A percentile compares a stretch with the other conserved stretches of the same genome.
phyloP scores from a whole-genome alignment of 805 yeast genomes.

The Metschnikowia picachoensis region DNA sequence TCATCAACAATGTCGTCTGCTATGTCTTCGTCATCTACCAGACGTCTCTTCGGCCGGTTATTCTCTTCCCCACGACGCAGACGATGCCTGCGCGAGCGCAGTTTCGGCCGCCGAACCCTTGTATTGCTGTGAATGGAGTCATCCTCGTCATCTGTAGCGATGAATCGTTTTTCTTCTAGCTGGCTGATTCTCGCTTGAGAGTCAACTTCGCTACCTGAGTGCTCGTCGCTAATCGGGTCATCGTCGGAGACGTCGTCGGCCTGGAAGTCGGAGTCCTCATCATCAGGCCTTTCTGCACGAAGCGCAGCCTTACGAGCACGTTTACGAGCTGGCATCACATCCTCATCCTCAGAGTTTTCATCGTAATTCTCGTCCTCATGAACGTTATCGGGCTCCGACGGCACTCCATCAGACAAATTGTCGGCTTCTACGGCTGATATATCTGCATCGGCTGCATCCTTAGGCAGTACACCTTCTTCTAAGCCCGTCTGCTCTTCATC shows the following conservation, averaged over 20 bases:
- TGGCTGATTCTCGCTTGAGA: conserved; percentile 21
- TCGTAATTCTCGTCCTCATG: conserved; percentile 12
- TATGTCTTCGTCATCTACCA: conserved; percentile 9
- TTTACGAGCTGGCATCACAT: conserved; percentile 13
- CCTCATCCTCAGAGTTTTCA: conserved; percentile 14
- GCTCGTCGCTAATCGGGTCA: conserved; percentile 11
- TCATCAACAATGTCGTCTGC: conserved; percentile 29
- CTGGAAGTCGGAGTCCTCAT: conserved; percentile 21
- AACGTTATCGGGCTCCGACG: conserved; percentile 6
- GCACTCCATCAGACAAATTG: background rate
- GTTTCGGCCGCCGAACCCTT: conserved; percentile 18
- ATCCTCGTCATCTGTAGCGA: conserved; percentile 39
- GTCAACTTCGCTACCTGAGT: conserved; percentile 19
- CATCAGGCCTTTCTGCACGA: conserved; percentile 2
- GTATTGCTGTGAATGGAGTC: conserved; percentile 20
- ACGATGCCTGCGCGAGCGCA: conserved; percentile 25
- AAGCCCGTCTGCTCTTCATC: conserved; percentile 11
- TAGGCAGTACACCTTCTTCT: conserved; percentile 6
- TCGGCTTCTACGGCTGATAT: background rate
- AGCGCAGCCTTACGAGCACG: conserved; percentile 6
- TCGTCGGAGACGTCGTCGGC: conserved; percentile 13
- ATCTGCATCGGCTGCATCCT: background rate
- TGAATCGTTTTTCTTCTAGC: conserved; percentile 31
- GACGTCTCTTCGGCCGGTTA: conserved; percentile 16
- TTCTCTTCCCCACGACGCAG: conserved; percentile 19